Base-by-base conservation (phyloP, 2,329 filamentous ascomycete genomes). In the Pezicula radicicola region DNA sequence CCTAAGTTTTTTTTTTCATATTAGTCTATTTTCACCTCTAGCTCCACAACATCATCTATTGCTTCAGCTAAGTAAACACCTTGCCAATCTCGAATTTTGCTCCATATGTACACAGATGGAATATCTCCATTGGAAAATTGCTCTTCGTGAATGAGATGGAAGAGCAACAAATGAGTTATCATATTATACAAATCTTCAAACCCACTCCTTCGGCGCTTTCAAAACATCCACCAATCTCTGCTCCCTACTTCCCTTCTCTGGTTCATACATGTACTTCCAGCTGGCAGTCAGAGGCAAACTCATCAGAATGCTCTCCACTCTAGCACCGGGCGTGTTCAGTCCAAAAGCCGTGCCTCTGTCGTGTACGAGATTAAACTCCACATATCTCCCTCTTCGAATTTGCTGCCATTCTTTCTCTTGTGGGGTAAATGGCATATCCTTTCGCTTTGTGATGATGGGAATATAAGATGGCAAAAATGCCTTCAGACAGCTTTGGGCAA, bases 301-400 rank as follows among this genome's bases (percentile, higher is more conserved):
- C 91, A 99, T 97, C 60, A 99, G 74, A 53, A 99, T 99, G 70
- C 92, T 97, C 78, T 99, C 94, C 3, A 99, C 85, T 55, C 94
- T 81, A 6, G 92, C 88, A 40, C 91, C 91, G 0, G 94, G 94
- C 0, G 93, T 96, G 66, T 94, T 94, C 57, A 99, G 75, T 1
- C 94, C 94, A 70, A 99, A 99, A 7, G 89, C 86, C 2, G 94
- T 99, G 3, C 94, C 94, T 25, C 94, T 84, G 73, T 99, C 94
- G 72, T 99, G 92, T 51, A 99, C 91, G 36, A 99, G 80, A 72
- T 99, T 99, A 72, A 99, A 99, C 73, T 99, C 94, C 57, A 99
- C 94, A 68, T 99, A 99, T 64, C 91, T 81, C n/a, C 94, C 94
- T 59, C 94, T 78, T 46, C 94, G 82, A 56, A 99, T 78, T 75